Conservation (phyloP, 768 basidiomycete species). For the Collybia mongolica region DNA sequence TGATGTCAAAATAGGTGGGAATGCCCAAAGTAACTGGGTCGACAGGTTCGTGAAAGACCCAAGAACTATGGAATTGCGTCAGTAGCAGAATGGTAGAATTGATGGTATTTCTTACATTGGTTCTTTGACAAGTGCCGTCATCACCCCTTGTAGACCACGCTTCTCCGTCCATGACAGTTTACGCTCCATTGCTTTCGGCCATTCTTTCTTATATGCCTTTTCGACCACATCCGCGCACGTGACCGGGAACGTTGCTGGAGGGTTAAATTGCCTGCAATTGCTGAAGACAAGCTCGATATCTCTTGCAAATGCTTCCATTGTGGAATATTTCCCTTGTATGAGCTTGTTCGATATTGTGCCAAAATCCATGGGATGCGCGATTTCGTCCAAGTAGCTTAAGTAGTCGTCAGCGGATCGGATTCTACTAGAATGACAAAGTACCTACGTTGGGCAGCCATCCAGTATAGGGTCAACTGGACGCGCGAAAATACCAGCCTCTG, state of each 20-base stretch:
- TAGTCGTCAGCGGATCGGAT: conserved; percentile 6
- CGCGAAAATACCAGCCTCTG: conserved; percentile 72
- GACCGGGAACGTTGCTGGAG: conserved; percentile 71
- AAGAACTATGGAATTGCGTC: conserved; percentile 46
- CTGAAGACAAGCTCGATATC: conserved; percentile 82
- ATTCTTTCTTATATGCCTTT: conserved; percentile 78
- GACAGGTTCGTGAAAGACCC: conserved; percentile 83
- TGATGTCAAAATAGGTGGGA: conserved; percentile 85
- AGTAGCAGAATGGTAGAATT: conserved; percentile 1
- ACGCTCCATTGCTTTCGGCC: conserved; percentile 72
- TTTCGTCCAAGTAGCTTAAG: conserved; percentile 86
- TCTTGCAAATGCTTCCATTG: conserved; percentile 78
- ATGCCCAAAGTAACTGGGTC: conserved; percentile 82
- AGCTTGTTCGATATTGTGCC: conserved; percentile 76
- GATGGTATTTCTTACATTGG: conserved; percentile 45
- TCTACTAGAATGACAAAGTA: conserved; percentile 13
- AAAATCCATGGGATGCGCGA: conserved; percentile 92
- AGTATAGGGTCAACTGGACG: conserved; percentile 79
- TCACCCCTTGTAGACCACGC: conserved; percentile 65
- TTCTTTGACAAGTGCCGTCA: conserved; percentile 71
- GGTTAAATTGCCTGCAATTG: conserved; percentile 95
- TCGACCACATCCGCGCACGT: conserved; percentile 75
- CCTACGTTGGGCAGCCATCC: conserved; percentile 92
- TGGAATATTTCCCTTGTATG: conserved; percentile 62
- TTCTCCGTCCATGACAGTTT: conserved; percentile 81